A percentile compares a stretch with the other conserved stretches of the same genome.
These are phyloP conservation scores for Xenosphaeropsis pyriputrescens DNA, from an alignment of 2,329 filamentous ascomycete genomes.

Conservation along the genomic window DNA sequence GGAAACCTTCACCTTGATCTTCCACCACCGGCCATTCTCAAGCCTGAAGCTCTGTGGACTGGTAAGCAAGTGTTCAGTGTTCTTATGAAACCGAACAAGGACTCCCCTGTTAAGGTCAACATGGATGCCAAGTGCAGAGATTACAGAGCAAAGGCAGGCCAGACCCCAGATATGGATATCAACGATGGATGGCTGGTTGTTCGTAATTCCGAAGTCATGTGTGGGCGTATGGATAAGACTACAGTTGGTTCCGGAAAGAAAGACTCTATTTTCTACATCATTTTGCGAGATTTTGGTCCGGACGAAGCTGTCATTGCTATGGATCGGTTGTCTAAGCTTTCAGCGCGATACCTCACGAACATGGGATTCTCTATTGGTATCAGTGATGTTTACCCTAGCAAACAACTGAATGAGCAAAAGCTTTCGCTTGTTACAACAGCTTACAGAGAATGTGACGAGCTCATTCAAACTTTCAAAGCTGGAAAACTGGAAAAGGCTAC, in stretches of 20 bases:
- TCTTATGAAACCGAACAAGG: slow-evolving; percentile 74
- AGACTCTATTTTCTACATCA: slow-evolving; percentile 93
- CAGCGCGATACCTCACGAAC: slow-evolving; percentile 75
- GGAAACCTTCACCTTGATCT: slow-evolving; percentile 65
- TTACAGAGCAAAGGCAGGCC: slow-evolving; percentile 47
- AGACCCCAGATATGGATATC: slow-evolving; percentile 57
- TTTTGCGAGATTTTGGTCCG: slow-evolving; percentile 86
- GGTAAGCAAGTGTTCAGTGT: slow-evolving; percentile 95
- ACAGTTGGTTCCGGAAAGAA: slow-evolving; percentile 97
- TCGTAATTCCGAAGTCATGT: slow-evolving; percentile 95
- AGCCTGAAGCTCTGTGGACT: slow-evolving; percentile 82
- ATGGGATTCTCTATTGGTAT: slow-evolving; percentile 94
- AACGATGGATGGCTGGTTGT: slow-evolving; percentile 88
- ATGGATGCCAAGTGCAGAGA: slow-evolving; percentile 85
- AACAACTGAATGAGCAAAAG: slow-evolving; percentile 57
- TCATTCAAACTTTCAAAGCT: slow-evolving; percentile 67
- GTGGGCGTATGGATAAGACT: slow-evolving; percentile 92
- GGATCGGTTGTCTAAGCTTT: slow-evolving; percentile 86
- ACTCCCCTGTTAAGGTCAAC: slow-evolving; percentile 75
- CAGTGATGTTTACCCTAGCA: slow-evolving; percentile 79
- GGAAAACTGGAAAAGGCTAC: slow-evolving; percentile 75
- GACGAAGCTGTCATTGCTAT: slow-evolving; percentile 80
- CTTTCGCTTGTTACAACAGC: slow-evolving; percentile 61
- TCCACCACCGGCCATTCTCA: slow-evolving; percentile 74
- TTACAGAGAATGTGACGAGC: slow-evolving; percentile 66